These are phyloP conservation scores for Daldinia sp. DNA, from an alignment of 2,329 filamentous ascomycete species.

Conservation along the genomic window DNA sequence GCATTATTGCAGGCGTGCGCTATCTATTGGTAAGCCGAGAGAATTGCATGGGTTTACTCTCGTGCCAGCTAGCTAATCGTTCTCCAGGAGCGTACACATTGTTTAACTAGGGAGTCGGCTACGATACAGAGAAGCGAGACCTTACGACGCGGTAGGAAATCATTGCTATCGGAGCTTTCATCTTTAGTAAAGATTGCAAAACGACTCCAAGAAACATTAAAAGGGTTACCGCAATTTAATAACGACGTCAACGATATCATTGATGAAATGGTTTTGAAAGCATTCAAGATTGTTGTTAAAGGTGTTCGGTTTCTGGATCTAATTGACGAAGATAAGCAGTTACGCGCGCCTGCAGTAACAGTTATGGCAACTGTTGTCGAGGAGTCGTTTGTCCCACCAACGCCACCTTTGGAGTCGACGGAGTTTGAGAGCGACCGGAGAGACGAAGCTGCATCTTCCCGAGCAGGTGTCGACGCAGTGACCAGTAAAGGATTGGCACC, in stretches of 20 bases:
- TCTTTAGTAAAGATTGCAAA: slow-evolving; percentile 91
- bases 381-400: slow-evolving; percentile 70
- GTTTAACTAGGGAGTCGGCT: slow-evolving; percentile 83
- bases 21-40: slow-evolving; percentile 79
- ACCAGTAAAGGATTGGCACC: slow-evolving; percentile 53
- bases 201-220: slow-evolving; percentile 80
- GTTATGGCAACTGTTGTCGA: slow-evolving; percentile 71
- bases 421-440: slow-evolving; percentile 59
- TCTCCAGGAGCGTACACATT: slow-evolving; percentile 84
- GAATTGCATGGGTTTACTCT: neutral
- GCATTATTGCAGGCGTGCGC: slow-evolving; percentile 91
- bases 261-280: slow-evolving; percentile 93
- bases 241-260: slow-evolving; percentile 80
- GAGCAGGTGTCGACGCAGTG: slow-evolving; percentile 51
- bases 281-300: slow-evolving; percentile 93
- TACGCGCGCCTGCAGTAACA: slow-evolving; percentile 65
- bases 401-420: slow-evolving; percentile 70
- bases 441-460: slow-evolving; percentile 57
- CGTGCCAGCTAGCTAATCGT: slow-evolving; percentile 25
- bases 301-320: slow-evolving; percentile 91
- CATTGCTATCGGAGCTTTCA: slow-evolving; percentile 88
- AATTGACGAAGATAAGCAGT: slow-evolving; percentile 73
- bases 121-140: slow-evolving; percentile 80
- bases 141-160: slow-evolving; percentile 85
- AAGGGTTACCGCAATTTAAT: slow-evolving; percentile 58